These are phyloP conservation scores for Gloeopeniophorella convolvens DNA, from an alignment of 768 basidiomycete genomes.

Conservation along the genomic window DNA sequence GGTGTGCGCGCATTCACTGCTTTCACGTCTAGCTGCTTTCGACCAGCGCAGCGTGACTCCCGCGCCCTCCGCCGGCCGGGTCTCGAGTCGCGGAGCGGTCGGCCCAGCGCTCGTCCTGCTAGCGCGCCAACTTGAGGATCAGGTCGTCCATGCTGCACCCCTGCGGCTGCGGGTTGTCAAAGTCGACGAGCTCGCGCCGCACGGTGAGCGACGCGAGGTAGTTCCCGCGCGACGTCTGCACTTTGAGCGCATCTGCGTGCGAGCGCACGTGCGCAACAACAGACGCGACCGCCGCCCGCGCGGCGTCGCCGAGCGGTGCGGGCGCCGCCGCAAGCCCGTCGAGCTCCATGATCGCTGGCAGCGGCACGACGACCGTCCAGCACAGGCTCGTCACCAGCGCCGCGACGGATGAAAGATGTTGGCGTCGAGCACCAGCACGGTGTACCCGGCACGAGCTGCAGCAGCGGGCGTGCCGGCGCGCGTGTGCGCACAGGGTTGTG, in stretches of 20 bases:
- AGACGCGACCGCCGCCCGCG: slow-evolving; percentile 62
- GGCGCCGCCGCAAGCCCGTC: slow-evolving; percentile 49
- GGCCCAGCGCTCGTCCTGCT: slow-evolving; percentile 89
- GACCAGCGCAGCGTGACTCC: too few relatives aligned
- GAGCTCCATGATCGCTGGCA: too few relatives aligned
- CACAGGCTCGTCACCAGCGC: slow-evolving; percentile 68
- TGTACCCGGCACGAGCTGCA: slow-evolving; percentile 77
- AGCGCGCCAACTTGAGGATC: slow-evolving; percentile 84
- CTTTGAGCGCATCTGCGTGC: slow-evolving; percentile 72
- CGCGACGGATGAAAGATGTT: slow-evolving; percentile 76
- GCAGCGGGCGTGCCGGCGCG: slow-evolving; percentile 36
- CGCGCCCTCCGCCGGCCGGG: too few relatives aligned
- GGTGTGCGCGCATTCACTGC: too few relatives aligned
- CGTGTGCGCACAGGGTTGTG: too few relatives aligned
- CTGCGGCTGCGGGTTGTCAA: slow-evolving; percentile 35
- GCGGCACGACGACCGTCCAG: too few relatives aligned
- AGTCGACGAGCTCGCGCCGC: slow-evolving; percentile 77
- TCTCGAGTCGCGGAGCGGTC: slow-evolving; percentile 72
- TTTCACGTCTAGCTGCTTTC: too few relatives aligned
- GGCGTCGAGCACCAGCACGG: slow-evolving; percentile 86
- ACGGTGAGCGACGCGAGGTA: slow-evolving; percentile 78
- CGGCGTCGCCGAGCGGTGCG: slow-evolving; percentile 63
- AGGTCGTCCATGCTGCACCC: slow-evolving; percentile 90
- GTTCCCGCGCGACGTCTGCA: slow-evolving; percentile 91
- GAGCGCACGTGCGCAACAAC: too few relatives aligned